Percentiles rank a stretch among this genome's conserved stretches.
These are phyloP conservation scores for Mortierella antarctica DNA, from an alignment of 192 early-diverging fungal species.

Conservation along the genomic window DNA sequence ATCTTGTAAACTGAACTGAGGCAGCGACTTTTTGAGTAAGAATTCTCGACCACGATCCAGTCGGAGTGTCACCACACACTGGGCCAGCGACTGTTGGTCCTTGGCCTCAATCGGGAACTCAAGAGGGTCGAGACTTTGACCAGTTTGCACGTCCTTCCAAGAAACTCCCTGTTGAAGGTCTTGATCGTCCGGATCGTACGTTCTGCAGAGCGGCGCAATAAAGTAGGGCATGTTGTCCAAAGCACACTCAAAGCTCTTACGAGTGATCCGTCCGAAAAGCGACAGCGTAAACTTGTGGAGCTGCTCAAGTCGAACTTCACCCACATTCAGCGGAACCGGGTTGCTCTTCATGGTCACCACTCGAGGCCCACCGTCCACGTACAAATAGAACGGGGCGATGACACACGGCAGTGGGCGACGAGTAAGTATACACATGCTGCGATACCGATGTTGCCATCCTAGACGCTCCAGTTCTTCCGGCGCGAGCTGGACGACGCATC, in stretches of 20 bases:
- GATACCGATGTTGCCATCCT: slow-evolving; percentile 41
- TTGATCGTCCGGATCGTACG: slow-evolving; percentile 31
- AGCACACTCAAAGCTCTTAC: slow-evolving; percentile 61
- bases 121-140: slow-evolving; percentile 3
- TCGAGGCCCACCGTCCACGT: slow-evolving; percentile 29
- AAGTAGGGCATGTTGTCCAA: slow-evolving; percentile 63
- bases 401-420: slow-evolving; percentile 47
- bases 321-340: slow-evolving; percentile 21
- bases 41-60: slow-evolving; percentile 57
- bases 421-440: slow-evolving; percentile 59
- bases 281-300: slow-evolving; percentile 66
- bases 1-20: slow-evolving; percentile 26
- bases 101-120: slow-evolving; percentile 23
- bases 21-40: slow-evolving; percentile 50
- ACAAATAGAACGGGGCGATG: slow-evolving; percentile 44
- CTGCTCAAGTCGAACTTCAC: slow-evolving; percentile 47
- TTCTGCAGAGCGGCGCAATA: slow-evolving; percentile 61
- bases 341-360: slow-evolving; percentile 27
- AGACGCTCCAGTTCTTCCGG: slow-evolving; percentile 24
- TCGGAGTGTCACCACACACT: slow-evolving; percentile 54
- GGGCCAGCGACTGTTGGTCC: slow-evolving; percentile 13
- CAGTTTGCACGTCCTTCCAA: slow-evolving; percentile 58
- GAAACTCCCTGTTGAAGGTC: slow-evolving; percentile 52
- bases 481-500: slow-evolving; percentile 45
- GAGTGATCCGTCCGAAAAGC: slow-evolving; percentile 58